Percentiles rank a stretch among this genome's conserved stretches.
Evolutionary conservation across 2,329 filamentous ascomycete genomes (phyloP).

Genomic region (Aspergillus pseudoterreus): DNA sequence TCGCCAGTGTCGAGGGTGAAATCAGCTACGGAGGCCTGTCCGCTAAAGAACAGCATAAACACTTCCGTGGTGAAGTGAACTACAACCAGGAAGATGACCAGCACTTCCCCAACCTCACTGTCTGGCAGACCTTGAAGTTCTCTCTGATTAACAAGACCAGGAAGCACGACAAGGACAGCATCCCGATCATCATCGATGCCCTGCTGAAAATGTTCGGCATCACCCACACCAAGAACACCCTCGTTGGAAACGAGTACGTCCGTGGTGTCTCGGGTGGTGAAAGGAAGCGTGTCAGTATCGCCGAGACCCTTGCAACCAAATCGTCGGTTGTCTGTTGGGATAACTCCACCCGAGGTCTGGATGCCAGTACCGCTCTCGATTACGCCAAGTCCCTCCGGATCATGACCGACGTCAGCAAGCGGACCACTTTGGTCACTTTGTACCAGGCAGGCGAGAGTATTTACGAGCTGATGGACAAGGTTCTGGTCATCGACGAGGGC

Average conservation of each 20-base stretch:
- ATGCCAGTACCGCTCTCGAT: slow-evolving; percentile 74
- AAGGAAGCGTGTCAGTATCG: slow-evolving; percentile 74
- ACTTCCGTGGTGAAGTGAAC: slow-evolving; percentile 71
- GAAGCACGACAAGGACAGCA: slow-evolving; percentile 60
- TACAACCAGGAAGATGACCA: slow-evolving; percentile 76
- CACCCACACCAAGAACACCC: slow-evolving; percentile 68
- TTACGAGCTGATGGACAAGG: slow-evolving; percentile 74
- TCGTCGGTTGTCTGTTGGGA: slow-evolving; percentile 74
- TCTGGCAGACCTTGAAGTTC: slow-evolving; percentile 74
- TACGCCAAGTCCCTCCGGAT: slow-evolving; percentile 67
- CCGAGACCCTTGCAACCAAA: slow-evolving; percentile 71
- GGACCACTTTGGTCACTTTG: slow-evolving; percentile 66
- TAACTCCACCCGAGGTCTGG: slow-evolving; percentile 74
- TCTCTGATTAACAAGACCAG: slow-evolving; percentile 72
- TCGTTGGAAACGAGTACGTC: slow-evolving; percentile 69
- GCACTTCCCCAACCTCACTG: slow-evolving; percentile 70
- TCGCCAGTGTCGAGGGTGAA: slow-evolving; percentile 64
- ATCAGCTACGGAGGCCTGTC: slow-evolving; percentile 70
- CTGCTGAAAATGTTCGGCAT: slow-evolving; percentile 77
- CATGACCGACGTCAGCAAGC: slow-evolving; percentile 72
- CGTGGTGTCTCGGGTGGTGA: slow-evolving; percentile 77
- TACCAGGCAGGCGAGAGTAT: slow-evolving; percentile 70
- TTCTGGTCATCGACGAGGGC: slow-evolving; percentile 71
- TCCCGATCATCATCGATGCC: slow-evolving; percentile 66
- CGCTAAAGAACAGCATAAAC: slow-evolving; percentile 63